Conservation (phyloP, 1,139 yeast genomes). For the Kluyveromyces marxianus region DNA sequence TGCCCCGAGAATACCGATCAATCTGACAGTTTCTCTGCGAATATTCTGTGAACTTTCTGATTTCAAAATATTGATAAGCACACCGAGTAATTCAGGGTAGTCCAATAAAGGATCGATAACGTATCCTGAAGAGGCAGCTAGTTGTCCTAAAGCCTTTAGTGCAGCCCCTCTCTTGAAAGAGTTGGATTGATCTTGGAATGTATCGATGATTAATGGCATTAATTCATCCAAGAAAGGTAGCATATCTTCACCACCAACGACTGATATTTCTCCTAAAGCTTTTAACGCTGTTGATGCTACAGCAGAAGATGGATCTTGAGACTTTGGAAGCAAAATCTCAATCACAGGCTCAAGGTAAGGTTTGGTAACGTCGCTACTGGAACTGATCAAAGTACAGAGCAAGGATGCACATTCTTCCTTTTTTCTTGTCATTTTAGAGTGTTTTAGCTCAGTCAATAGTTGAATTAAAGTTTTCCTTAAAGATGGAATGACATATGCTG, state of each 20-base stretch:
- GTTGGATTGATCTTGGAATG: slow-evolving; percentile 88
- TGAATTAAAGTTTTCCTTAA: slow-evolving; percentile 81
- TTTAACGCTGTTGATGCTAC: slow-evolving; percentile 81
- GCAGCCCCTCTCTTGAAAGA: slow-evolving; percentile 86
- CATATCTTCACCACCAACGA: slow-evolving; percentile 84
- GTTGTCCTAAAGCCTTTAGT: slow-evolving; percentile 74
- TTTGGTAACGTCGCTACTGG: slow-evolving; percentile 71
- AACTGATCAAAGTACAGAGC: slow-evolving; percentile 63
- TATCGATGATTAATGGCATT: slow-evolving; percentile 82
- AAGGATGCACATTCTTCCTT: slow-evolving; percentile 84
- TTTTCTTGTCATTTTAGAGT: slow-evolving; percentile 63
- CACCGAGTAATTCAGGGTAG: slow-evolving; percentile 80
- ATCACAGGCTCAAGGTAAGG: slow-evolving; percentile 89
- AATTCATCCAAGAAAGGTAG: slow-evolving; percentile 61
- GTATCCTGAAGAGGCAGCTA: slow-evolving; percentile 87
- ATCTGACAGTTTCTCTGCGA: slow-evolving; percentile 78
- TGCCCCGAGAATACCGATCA: slow-evolving; percentile 92
- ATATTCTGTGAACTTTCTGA: slow-evolving; percentile 69
- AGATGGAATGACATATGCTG: slow-evolving; percentile 93
- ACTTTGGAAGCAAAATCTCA: slow-evolving; percentile 72
- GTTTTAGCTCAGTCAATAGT: slow-evolving; percentile 74
- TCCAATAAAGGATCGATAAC: slow-evolving; percentile 90
- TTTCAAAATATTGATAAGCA: slow-evolving; percentile 71
- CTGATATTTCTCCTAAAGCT: slow-evolving; percentile 86
- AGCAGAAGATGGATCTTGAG: slow-evolving; percentile 63